Percentiles rank a stretch among this genome's conserved stretches.
Evolutionary conservation across 192 early-diverging fungal species (phyloP).

Genomic region (Geranomyces michiganensis): DNA sequence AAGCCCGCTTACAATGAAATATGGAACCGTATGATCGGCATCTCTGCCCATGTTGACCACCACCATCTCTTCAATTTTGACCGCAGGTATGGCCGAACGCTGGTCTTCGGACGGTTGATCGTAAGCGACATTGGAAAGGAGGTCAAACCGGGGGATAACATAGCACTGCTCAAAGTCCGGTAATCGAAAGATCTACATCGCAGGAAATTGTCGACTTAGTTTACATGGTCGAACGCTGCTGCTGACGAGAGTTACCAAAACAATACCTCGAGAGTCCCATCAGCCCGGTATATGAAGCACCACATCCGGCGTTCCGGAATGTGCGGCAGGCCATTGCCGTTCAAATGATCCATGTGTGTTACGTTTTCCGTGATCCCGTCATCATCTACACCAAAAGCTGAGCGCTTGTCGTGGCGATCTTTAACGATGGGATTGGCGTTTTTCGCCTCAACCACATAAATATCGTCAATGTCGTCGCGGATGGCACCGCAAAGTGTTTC

Average conservation of each 20-base stretch:
- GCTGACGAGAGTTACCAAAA: background rate
- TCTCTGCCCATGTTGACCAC: slow-evolving; percentile 67
- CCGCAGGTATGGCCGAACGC: slow-evolving; percentile 27
- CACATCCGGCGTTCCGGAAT: slow-evolving; percentile 55
- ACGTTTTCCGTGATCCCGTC: no score
- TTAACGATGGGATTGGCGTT: background rate
- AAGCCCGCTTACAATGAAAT: slow-evolving; percentile 65
- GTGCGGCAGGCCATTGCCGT: background rate
- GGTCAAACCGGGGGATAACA: slow-evolving; percentile 59
- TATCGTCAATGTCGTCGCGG: slow-evolving; percentile 57
- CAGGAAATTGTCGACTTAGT: slow-evolving; percentile 50
- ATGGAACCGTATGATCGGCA: slow-evolving; percentile 53
- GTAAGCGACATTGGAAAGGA: slow-evolving; percentile 56
- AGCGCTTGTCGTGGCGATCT: slow-evolving; percentile 4
- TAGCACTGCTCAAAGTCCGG: slow-evolving; percentile 51
- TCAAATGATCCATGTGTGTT: slow-evolving; percentile 11
- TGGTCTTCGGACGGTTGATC: slow-evolving; percentile 44
- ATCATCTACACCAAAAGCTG: no score
- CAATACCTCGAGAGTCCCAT: slow-evolving; percentile 67
- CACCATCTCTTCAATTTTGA: slow-evolving; percentile 70
- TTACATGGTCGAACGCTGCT: background rate
- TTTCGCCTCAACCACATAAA: slow-evolving; percentile 40
- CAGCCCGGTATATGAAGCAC: slow-evolving; percentile 65
- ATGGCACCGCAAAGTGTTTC: slow-evolving; percentile 40
- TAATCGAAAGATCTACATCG: slow-evolving; percentile 41